phyloP scores from a whole-genome alignment of 2,329 filamentous ascomycete species.

The Penicillium freii region DNA sequence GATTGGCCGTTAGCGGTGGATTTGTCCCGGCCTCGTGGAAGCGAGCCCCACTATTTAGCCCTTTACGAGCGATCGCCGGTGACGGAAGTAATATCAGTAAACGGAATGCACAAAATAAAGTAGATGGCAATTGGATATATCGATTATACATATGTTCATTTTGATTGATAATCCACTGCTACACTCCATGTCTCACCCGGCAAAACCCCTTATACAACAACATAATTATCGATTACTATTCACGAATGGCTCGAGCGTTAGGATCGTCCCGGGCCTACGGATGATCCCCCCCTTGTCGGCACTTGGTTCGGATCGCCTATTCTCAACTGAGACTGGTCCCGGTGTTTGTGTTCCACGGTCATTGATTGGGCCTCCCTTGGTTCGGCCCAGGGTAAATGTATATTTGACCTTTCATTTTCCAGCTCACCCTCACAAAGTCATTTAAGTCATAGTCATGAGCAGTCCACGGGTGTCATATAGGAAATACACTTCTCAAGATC shows the following conservation, averaged over 20 bases:
- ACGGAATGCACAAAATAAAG: not conserved
- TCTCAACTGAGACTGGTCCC: slow-evolving; percentile 1
- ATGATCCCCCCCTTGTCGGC: slow-evolving; percentile 12
- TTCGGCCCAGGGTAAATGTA: slow-evolving; percentile 4
- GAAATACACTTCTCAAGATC: not conserved
- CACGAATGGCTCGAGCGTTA: slow-evolving; percentile 8
- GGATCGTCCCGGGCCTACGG: slow-evolving; percentile 9
- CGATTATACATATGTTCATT: not conserved
- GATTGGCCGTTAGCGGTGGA: slow-evolving; percentile 22
- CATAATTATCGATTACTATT: not conserved
- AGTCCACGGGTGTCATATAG: not conserved
- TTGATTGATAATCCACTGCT: not conserved
- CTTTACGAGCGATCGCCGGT: slow-evolving; percentile 21
- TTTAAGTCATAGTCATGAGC: not conserved
- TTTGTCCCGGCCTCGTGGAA: slow-evolving; percentile 26
- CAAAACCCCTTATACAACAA: not conserved
- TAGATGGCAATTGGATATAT: not conserved
- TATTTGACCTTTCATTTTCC: not conserved
- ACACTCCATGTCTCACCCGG: not conserved
- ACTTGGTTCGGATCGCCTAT: slow-evolving; percentile 11
- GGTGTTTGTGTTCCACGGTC: not conserved
- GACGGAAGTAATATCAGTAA: not conserved
- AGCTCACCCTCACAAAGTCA: not conserved
- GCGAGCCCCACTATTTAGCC: slow-evolving; percentile 24
- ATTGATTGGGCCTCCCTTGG: slow-evolving; percentile 8